These are phyloP conservation scores for Auricularia sp. DNA, from an alignment of 768 basidiomycete species.

Conservation along the genomic window DNA sequence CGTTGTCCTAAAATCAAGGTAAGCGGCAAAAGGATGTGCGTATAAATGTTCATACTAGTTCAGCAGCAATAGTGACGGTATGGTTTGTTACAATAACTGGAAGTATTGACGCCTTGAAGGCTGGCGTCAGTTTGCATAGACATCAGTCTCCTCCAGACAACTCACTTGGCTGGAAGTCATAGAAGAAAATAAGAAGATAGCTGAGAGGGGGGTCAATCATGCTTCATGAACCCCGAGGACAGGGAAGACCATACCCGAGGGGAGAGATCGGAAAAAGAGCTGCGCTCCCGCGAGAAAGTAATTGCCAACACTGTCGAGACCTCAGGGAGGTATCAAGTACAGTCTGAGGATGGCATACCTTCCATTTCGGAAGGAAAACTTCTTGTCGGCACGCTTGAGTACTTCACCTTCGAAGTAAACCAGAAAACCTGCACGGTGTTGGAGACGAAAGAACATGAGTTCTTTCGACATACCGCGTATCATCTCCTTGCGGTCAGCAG, in stretches of 20 bases:
- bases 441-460: background rate
- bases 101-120: conserved; percentile 58
- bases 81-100: conserved; percentile 91
- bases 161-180: conserved; percentile 67
- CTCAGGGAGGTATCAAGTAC: conserved; percentile 9
- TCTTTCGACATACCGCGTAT: conserved; percentile 57
- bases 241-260: conserved; percentile 32
- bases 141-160: conserved; percentile 7
- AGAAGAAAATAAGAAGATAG: conserved; percentile 88
- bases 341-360: conserved; percentile 41
- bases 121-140: conserved; percentile 10
- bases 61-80: conserved; percentile 89
- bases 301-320: conserved; percentile 60
- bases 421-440: conserved; percentile 57
- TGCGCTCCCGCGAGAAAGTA: conserved; percentile 86
- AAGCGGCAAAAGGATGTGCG: too few species aligned
- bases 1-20: conserved; percentile 12
- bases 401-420: conserved; percentile 88
- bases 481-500: conserved; percentile 81
- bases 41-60: conserved; percentile 39
- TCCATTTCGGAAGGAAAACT: conserved; percentile 88
- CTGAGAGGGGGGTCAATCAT: conserved; percentile 16
- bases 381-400: conserved; percentile 83
- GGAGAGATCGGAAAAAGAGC: conserved; percentile 83
- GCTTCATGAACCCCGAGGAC: too few species aligned